Evolutionary conservation across 164 flowering plant species (phyloP).

Genomic region (Amborella trichopoda): DNA sequence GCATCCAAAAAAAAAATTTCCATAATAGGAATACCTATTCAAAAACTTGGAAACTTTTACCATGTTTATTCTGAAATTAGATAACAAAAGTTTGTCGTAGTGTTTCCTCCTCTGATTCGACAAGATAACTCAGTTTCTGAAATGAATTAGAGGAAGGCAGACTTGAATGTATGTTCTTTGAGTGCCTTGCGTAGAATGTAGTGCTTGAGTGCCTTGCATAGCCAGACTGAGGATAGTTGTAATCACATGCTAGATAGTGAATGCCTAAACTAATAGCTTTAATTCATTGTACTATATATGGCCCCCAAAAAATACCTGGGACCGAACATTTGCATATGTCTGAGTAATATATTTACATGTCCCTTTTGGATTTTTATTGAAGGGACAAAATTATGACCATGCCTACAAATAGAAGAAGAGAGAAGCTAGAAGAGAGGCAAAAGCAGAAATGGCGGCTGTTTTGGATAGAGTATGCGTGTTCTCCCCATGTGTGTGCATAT

Average conservation of each 20-base stretch:
- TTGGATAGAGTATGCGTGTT: slow-evolving; percentile 56
- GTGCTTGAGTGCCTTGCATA: too few species aligned
- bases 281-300: neutral
- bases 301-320: neutral
- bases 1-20: too few species aligned
- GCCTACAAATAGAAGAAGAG: slow-evolving; percentile 64
- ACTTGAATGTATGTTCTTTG: too few species aligned
- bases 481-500: neutral
- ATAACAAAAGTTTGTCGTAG: too few species aligned
- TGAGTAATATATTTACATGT: neutral
- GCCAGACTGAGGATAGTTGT: too few species aligned
- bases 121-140: too few species aligned
- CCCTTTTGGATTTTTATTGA: slow-evolving; percentile 1
- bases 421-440: slow-evolving; percentile 74
- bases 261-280: too few species aligned
- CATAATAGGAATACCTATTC: neutral
- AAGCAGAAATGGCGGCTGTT: slow-evolving; percentile 75
- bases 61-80: neutral
- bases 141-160: too few species aligned
- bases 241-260: neutral
- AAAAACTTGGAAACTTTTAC: neutral
- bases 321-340: neutral
- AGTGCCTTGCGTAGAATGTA: too few species aligned
- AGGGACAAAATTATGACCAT: slow-evolving; percentile 87
- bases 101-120: too few species aligned